These are phyloP conservation scores for Daldinia concentrica DNA, from an alignment of 495 filamentous ascomycete species.

Conservation along the genomic window DNA sequence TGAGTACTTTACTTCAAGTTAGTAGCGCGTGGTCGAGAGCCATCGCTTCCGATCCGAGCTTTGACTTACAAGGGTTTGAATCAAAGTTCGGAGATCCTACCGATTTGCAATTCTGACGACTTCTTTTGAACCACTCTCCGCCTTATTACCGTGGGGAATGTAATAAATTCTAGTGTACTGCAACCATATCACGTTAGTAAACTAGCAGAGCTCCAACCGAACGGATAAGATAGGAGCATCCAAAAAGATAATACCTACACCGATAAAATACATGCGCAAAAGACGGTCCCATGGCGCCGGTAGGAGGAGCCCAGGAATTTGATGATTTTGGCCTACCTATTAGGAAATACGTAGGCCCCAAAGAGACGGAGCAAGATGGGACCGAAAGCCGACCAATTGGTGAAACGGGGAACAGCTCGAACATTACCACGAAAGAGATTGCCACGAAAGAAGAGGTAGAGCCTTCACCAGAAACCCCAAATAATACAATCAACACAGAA, in stretches of 20 bases:
- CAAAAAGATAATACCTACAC: slow-evolving; percentile 9
- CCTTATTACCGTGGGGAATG: slow-evolving; percentile 41
- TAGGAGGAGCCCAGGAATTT: slow-evolving; percentile 53
- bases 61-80: slow-evolving; percentile 25
- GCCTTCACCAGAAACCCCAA: slow-evolving; percentile 32
- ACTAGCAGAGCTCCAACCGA: slow-evolving; percentile 27
- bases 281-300: slow-evolving; percentile 46
- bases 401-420: slow-evolving; percentile 8
- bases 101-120: slow-evolving; percentile 36
- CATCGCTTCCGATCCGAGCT: background rate
- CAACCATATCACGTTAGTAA: slow-evolving; percentile 28
- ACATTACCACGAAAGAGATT: slow-evolving; percentile 6
- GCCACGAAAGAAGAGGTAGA: slow-evolving; percentile 20
- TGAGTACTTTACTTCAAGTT: slow-evolving; percentile 7
- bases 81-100: slow-evolving; percentile 19
- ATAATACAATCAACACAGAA: slow-evolving; percentile 25
- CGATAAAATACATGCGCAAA: slow-evolving; percentile 43
- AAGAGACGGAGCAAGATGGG: slow-evolving; percentile 19
- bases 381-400: slow-evolving; percentile 21
- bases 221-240: slow-evolving; percentile 14
- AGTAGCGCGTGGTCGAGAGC: slow-evolving; percentile 6
- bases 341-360: slow-evolving; percentile 49
- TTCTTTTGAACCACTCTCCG: slow-evolving; percentile 24
- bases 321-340: slow-evolving; percentile 68
- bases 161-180: slow-evolving; percentile 33